Conservation (phyloP, 163 green algal species). For the Coccomyxa subellipsoidea region DNA sequence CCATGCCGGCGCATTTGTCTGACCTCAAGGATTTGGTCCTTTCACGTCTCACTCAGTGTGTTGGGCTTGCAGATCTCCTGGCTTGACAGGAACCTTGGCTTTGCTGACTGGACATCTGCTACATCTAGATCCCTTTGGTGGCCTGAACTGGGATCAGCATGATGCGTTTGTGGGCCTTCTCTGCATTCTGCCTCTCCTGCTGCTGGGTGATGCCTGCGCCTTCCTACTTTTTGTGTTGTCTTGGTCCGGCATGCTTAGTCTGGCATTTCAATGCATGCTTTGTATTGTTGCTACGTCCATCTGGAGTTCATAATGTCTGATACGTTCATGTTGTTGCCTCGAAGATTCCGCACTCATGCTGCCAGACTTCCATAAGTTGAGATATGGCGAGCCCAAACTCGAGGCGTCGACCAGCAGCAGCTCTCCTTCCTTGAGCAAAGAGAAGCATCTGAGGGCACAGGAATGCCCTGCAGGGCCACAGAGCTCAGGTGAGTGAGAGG, state of each 20-base stretch:
- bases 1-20: not conserved
- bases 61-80: not conserved
- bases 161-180: not conserved
- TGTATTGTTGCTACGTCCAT: not conserved
- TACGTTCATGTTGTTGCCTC: not conserved
- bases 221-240: not conserved
- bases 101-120: not conserved
- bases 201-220: not conserved
- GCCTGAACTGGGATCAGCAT: not conserved
- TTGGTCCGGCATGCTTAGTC: not conserved
- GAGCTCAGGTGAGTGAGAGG: not conserved
- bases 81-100: not conserved
- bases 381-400: not conserved
- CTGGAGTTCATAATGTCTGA: too few relatives aligned
- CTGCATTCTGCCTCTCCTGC: not conserved
- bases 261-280: not conserved
- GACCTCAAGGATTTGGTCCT: too few relatives aligned
- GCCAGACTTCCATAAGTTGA: not conserved
- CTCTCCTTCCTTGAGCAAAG: too few relatives aligned
- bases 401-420: too few relatives aligned
- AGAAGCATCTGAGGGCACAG: not conserved
- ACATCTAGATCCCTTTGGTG: not conserved
- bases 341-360: not conserved
- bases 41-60: not conserved
- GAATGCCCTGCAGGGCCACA: not conserved